Evolutionary conservation across 75 land plant genomes (phyloP).

Genomic region (Picea glauca): DNA sequence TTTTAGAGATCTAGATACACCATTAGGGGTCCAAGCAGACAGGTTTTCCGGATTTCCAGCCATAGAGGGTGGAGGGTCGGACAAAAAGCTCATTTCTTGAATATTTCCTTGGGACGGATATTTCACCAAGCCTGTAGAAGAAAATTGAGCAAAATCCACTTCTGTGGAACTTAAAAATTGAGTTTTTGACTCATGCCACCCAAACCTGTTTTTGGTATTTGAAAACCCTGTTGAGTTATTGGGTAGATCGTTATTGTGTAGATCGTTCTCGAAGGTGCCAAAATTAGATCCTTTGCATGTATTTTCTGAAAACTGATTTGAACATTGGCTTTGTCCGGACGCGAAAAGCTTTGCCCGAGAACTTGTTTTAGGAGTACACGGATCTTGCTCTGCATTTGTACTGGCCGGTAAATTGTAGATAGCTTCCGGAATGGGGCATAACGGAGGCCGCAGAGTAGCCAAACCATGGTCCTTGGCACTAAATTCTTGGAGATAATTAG

Average conservation of each 20-base stretch:
- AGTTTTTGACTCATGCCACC: slow-evolving; percentile 9
- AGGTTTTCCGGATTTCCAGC: neutral
- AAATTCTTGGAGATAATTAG: neutral
- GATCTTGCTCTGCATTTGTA: slow-evolving; percentile 4
- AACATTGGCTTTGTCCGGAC: neutral
- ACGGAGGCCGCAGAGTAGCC: neutral
- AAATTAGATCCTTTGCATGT: neutral
- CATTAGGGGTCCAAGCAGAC: neutral
- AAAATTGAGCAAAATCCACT: neutral
- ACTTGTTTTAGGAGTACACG: neutral
- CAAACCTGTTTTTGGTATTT: slow-evolving; percentile 8
- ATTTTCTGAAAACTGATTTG: neutral
- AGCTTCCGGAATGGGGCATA: neutral
- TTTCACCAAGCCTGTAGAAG: neutral
- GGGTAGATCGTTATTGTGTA: neutral
- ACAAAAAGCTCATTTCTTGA: neutral
- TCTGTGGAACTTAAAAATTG: neutral
- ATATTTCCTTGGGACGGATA: slow-evolving; percentile 1
- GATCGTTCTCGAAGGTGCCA: neutral
- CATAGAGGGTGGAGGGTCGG: too few relatives aligned
- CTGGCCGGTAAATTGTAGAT: neutral
- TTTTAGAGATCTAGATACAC: slow-evolving; percentile 3
- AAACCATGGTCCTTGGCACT: slow-evolving; percentile 1
- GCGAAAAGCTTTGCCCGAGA: neutral
- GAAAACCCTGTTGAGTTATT: neutral